phyloP scores from a whole-genome alignment of 2,329 filamentous ascomycete genomes.

The Hypoxylon sp. region DNA sequence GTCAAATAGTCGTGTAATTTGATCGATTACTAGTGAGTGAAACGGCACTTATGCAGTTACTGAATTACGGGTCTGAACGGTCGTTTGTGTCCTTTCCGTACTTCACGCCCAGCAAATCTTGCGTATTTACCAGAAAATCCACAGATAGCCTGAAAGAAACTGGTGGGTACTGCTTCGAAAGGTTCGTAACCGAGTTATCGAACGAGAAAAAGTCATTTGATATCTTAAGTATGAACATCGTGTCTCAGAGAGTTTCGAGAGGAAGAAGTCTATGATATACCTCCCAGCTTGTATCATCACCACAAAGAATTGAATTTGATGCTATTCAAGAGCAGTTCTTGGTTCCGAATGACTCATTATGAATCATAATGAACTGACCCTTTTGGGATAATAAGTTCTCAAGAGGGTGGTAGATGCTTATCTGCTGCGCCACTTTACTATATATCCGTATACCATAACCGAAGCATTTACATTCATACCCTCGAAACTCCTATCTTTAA shows the following conservation, averaged over 20 bases:
- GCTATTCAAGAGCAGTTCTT: neutral
- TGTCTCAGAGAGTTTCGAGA: neutral
- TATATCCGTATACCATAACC: neutral
- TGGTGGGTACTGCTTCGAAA: neutral
- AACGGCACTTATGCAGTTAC: neutral
- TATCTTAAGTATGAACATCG: neutral
- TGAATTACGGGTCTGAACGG: neutral
- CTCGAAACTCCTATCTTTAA: no score
- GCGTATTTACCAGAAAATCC: neutral
- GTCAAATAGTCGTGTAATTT: neutral
- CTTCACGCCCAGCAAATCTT: neutral
- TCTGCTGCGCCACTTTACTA: neutral
- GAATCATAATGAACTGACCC: constrained; percentile 8
- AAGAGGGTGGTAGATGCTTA: neutral
- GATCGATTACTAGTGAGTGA: neutral
- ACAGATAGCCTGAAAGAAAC: neutral
- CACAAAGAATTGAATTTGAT: neutral
- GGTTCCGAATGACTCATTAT: constrained; percentile 10
- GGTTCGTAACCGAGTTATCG: neutral
- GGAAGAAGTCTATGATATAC: neutral
- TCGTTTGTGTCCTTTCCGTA: neutral
- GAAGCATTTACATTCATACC: neutral
- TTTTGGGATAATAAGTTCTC: neutral
- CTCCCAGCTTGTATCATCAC: neutral
- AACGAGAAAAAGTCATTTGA: neutral